phyloP scores from a whole-genome alignment of 1,284 basidiomycete species.

The Puccinia brachypodii region DNA sequence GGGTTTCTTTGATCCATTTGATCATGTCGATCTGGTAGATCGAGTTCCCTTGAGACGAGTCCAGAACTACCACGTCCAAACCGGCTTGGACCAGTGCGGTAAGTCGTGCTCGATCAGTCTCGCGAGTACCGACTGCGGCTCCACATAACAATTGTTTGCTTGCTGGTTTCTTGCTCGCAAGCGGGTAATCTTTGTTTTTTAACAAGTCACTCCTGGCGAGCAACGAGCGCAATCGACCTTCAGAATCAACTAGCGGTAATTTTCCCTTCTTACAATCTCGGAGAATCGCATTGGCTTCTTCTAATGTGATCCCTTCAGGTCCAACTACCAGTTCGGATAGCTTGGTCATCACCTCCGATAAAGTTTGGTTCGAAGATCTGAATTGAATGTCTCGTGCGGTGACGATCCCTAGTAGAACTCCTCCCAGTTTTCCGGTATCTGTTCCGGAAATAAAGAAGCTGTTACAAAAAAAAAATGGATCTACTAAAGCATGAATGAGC shows the following conservation, averaged over 20 bases:
- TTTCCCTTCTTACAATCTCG: slow-evolving; percentile 98
- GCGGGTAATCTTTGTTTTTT: slow-evolving; percentile 96
- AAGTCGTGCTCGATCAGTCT: slow-evolving; percentile 81
- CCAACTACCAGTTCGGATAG: slow-evolving; percentile 71
- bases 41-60: slow-evolving; percentile 97
- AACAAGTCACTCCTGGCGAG: slow-evolving; percentile 93
- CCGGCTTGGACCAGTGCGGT: slow-evolving; percentile 85
- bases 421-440: slow-evolving; percentile 84
- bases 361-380: slow-evolving; percentile 67
- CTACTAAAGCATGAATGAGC: no score
- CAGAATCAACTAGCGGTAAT: slow-evolving; percentile 78
- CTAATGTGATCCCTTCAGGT: slow-evolving; percentile 78
- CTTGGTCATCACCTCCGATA: slow-evolving; percentile 88
- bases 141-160: slow-evolving; percentile 97
- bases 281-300: slow-evolving; percentile 89
- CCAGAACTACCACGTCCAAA: slow-evolving; percentile 89
- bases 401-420: slow-evolving; percentile 93
- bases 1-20: slow-evolving; percentile 84
- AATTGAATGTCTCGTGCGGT: slow-evolving; percentile 97
- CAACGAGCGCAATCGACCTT: slow-evolving; percentile 77
- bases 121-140: slow-evolving; percentile 93
- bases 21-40: slow-evolving; percentile 93
- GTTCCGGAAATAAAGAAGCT: not conserved
- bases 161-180: slow-evolving; percentile 86
- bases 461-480: slow-evolving; percentile 32